Evolutionary conservation across 345 rosid species (phyloP).

Genomic region (Brassica cretica): DNA sequence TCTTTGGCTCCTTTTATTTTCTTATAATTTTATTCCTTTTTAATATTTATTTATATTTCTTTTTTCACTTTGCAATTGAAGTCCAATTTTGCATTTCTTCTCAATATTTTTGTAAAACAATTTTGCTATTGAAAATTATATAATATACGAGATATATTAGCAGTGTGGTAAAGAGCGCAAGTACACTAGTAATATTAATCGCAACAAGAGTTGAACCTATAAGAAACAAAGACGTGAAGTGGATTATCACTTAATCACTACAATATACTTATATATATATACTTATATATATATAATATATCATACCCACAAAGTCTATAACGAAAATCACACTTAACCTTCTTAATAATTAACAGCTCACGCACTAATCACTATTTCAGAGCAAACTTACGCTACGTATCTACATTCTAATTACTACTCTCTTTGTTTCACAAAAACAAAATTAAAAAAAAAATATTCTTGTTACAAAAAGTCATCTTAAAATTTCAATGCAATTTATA

Average conservation of each 20-base stretch:
- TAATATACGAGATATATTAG: not conserved
- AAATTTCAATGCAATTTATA: no score
- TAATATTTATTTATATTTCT: no score
- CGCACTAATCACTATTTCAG: slow-evolving; percentile 14
- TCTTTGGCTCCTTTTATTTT: slow-evolving; percentile 14
- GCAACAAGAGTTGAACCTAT: not conserved
- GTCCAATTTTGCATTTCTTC: not conserved
- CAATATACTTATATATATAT: no score
- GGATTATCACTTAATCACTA: not conserved
- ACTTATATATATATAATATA: no score
- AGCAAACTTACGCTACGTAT: slow-evolving; percentile 30
- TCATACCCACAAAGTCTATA: not conserved
- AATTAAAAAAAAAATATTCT: no score
- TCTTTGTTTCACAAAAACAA: no score
- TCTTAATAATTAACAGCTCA: slow-evolving; percentile 23
- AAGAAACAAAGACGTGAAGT: not conserved
- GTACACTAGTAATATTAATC: not conserved
- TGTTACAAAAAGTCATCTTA: no score
- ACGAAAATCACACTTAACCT: not conserved
- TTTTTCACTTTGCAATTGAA: not conserved
- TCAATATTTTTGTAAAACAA: not conserved
- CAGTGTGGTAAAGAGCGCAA: not conserved
- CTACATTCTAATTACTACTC: not conserved
- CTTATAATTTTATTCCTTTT: not conserved
- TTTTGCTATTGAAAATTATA: not conserved